phyloP scores from a whole-genome alignment of 306 rosid genomes.

The Quercus alba region DNA sequence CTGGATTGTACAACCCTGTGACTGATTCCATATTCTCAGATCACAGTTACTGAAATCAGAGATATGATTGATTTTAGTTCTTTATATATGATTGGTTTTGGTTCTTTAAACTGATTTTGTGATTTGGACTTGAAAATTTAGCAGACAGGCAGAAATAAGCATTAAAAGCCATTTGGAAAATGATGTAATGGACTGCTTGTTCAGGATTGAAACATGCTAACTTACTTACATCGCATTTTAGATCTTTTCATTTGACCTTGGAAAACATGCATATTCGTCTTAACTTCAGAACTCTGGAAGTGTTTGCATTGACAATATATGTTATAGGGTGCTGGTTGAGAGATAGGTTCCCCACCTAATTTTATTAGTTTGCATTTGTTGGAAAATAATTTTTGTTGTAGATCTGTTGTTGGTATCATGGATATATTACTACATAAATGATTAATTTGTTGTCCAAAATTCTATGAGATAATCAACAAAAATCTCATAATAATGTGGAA shows the following conservation, averaged over 20 bases:
- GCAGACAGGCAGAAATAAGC: not conserved
- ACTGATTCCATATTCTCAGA: not conserved
- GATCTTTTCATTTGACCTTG: too few relatives aligned
- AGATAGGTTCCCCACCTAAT: not conserved
- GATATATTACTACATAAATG: not conserved
- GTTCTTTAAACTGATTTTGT: not conserved
- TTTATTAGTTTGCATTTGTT: not conserved
- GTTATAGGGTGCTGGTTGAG: not conserved
- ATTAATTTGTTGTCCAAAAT: too few relatives aligned
- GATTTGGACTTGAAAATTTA: not conserved
- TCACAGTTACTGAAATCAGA: not conserved
- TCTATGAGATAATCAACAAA: too few relatives aligned
- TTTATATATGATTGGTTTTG: not conserved
- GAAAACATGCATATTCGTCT: too few relatives aligned
- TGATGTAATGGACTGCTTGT: not conserved
- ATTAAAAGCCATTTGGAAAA: not conserved
- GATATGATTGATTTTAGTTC: not conserved
- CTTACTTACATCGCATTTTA: not conserved
- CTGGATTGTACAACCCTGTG: not conserved
- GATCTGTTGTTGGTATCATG: not conserved
- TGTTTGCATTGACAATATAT: not conserved
- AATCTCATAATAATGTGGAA: not conserved
- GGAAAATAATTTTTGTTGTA: not conserved
- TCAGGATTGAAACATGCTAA: not conserved
- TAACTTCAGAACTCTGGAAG: not conserved